Base-by-base conservation (phyloP, 495 filamentous ascomycete genomes). In the Durotheca rogersii region DNA sequence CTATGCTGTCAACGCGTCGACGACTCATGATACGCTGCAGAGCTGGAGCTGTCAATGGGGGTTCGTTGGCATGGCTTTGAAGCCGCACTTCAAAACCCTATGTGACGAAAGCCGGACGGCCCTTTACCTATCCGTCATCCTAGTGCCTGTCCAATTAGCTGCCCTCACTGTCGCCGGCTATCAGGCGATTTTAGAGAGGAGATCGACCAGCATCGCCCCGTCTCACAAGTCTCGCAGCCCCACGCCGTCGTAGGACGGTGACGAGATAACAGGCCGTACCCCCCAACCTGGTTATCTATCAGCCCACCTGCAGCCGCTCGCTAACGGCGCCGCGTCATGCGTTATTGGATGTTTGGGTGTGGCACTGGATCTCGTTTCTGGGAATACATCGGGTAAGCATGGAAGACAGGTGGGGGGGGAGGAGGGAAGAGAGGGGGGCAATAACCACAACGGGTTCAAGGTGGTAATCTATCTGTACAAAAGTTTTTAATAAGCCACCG, bases 11-110 rank as follows among this genome's bases (percentile, higher is more conserved):
- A 78, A 80, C 49, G 55, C 71, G 17, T 79, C 76, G 1, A 58
- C 58, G 31, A 66, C 60, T 4, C 61, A 66, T 43, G 72, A 73
- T 55, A 75, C 75, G 30, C 58, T 80, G 20, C 55, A 79, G 58
- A 76, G 72, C 61, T 81, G 78, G 78, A 73, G 69, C 18, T 81
- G 78, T 64, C 75, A 74, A 39, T 81, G 77, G 77, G 56, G 55
- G 4, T 50, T 60, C 30, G 53, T 78, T 19, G 56, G 58, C 49
- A 80, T 80, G 77, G 39, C 38, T 14, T 35, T 63, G 29, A 52
- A 66, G 56, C 78, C 78, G 33, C 65, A 74, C 52, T 81, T 73
- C 64, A 65, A 59, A 6, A 69, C 67, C 1, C 58, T 81, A 20
- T 81, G 78, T 62, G 64, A 53, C 30, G 72, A 80, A 67, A 74